Base-by-base conservation (phyloP, 345 rosid genomes). In the Ceriops zippeliana region DNA sequence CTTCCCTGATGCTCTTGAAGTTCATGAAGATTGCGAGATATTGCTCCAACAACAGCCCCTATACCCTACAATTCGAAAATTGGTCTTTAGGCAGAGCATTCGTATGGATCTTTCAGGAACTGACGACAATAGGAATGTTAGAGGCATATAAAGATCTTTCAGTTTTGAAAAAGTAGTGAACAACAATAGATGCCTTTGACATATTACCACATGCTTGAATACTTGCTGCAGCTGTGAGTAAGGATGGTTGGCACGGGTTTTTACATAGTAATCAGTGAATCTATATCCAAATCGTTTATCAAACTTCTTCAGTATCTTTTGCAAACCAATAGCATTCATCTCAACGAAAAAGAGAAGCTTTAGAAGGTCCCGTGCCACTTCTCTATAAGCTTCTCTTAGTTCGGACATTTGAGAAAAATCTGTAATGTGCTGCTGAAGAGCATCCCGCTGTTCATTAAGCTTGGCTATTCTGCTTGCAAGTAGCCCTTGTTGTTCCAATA, bases 141-240 rank as follows among this genome's bases (percentile, higher is more conserved):
- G 8, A 51, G 32, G 3, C 21, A 58, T 63, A 52, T 16, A 52
- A 69, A 22, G 37, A 63, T 7, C 38, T 26, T 37, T 28, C 61
- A 59, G 72, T 31, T 52, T 54, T 15, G 58, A 61, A 62, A 46
- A 49, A 62, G 70, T 63, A 72, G 52, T 46, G 59, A 51, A 75
- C 72, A 58, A 47, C 53, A 34, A 66, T 52, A 69, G 24, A 61
- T 64, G 42, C 64, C 56, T 71, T 38, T 38, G 63, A 60, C 19
- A 72, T n/a, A 68, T 81, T 95, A 95, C 99, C 98, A 96, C 98
- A 69, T 96, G 99, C 84, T 90, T 96, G 74, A 89, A 92, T 58
- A 96, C 98, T 90, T 92, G 99, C 72, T 90, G 99, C 78, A 96
- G 87, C 85, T 92, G 96, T 21, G 99, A 92, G 79, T 92, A 96